Base-by-base conservation (phyloP, 192 early-diverging fungal genomes). In the Entomortierella beljakovae region DNA sequence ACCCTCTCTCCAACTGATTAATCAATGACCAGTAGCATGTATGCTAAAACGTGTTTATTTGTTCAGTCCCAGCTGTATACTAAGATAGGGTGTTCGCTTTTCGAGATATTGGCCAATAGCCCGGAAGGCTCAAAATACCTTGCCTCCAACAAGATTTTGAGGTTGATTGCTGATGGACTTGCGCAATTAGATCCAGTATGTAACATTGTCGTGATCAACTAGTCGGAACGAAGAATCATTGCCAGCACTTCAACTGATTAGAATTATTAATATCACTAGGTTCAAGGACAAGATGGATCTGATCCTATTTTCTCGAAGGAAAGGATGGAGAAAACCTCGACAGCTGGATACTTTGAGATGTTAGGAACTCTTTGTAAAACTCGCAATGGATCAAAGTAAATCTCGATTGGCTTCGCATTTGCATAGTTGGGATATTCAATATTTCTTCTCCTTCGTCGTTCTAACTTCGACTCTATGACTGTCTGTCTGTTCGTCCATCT, bases 281-380 rank as follows among this genome's bases (percentile, higher is more conserved):
- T 90, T 25, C 80, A 84, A 20, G 72, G 71, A 1, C 77, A 66
- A 42, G 56, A 72, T 13, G 84, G 80, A 59, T 75, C 75, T 0
- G 91, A 95, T 31, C 83, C 84, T 2, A 83, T 95, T 15, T 95
- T 96, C 71, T 90, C 91, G 7, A 89, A 87, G 58, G 92, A 92
- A 31, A 68, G 90, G 48, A 90, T 96, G 85, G 91, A 91, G 56
- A 84, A 64, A 28, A 91, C 92, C 2, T 58, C 92, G 33, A 93
- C 90, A 3, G 84, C 87, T 18, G 92, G 93, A 1, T 96, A 96
- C 62, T 96, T 96, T 81, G 89, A 87, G 0, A 70, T 96, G 52
- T 75, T 96, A 16, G 92, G 94, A 8, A 70, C 84, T 2, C 68
- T 94, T 4, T 88, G 84, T 61, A 85, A 88, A 60, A 82, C 77